Evolutionary conservation across 371 early-diverging fungal species (phyloP).

Genomic region (Mortierella sp.): DNA sequence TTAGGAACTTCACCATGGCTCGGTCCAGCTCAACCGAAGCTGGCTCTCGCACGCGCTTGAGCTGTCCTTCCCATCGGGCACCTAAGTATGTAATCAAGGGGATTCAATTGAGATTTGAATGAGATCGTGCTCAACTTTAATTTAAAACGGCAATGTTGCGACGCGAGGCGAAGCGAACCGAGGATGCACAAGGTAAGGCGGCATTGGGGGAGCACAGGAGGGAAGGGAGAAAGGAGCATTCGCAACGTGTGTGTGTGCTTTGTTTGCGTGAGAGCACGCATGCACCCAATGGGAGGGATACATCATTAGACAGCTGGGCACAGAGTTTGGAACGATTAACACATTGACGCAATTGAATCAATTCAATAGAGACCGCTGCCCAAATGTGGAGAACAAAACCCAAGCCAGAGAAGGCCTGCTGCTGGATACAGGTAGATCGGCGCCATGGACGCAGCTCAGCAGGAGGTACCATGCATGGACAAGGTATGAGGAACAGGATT

Average conservation of each 20-base stretch:
- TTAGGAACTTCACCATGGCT: slow-evolving; percentile 47
- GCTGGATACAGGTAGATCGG: too few species aligned
- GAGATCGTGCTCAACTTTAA: not conserved
- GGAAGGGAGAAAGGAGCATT: slow-evolving; percentile 1
- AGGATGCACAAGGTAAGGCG: slow-evolving; percentile 7
- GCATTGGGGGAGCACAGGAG: slow-evolving; percentile 1
- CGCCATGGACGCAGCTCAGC: too few species aligned
- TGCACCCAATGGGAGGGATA: slow-evolving; percentile 5
- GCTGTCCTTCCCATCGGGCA: slow-evolving; percentile 42
- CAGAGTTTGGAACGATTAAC: not conserved
- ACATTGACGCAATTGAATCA: not conserved
- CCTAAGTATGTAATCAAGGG: slow-evolving; percentile 13
- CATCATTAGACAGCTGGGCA: not conserved
- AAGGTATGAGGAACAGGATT: too few species aligned
- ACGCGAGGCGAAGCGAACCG: slow-evolving; percentile 35
- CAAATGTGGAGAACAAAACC: slow-evolving; percentile 45
- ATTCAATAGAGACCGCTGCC: slow-evolving; percentile 2
- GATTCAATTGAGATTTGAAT: slow-evolving; percentile 2
- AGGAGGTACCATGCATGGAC: too few species aligned
- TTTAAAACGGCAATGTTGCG: not conserved
- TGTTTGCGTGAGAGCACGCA: slow-evolving; percentile 10
- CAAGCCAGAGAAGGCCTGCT: too few species aligned
- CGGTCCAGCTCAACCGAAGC: slow-evolving; percentile 49
- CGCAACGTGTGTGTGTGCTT: slow-evolving; percentile 9
- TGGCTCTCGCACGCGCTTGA: slow-evolving; percentile 52